phyloP scores from a whole-genome alignment of 140 eudicot genomes.

The Oenanthe javanica region DNA sequence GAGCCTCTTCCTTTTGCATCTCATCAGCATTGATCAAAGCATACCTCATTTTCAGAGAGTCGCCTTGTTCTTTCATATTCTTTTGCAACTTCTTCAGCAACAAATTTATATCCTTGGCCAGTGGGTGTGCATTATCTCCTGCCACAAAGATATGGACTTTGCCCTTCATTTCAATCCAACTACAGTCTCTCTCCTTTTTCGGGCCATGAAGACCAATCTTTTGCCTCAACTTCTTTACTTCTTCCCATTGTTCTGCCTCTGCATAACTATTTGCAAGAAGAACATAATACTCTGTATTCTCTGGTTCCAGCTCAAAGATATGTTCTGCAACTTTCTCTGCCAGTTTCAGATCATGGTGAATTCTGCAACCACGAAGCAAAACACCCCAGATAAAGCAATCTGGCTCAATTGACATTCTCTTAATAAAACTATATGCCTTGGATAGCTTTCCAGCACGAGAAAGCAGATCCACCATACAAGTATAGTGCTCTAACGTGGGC shows the following conservation, averaged over 20 bases:
- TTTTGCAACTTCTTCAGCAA: constrained; percentile 27
- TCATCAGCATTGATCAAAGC: constrained; percentile 31
- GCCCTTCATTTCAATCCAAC: constrained; percentile 68
- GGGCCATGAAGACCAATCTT: constrained; percentile 21
- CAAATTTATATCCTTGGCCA: constrained; percentile 27
- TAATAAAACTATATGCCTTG: constrained; percentile 43
- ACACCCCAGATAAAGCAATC: constrained; percentile 55
- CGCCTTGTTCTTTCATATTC: constrained; percentile 42
- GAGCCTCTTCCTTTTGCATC: constrained; percentile 36
- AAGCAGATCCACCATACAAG: constrained; percentile 62
- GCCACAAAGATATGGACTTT: constrained; percentile 44
- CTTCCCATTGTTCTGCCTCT: constrained; percentile 63
- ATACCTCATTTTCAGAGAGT: constrained; percentile 16
- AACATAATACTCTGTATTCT: constrained; percentile 37
- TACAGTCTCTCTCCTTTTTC: constrained; percentile 38
- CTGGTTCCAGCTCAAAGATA: constrained; percentile 54
- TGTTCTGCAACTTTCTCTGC: constrained; percentile 63
- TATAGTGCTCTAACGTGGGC: constrained; percentile 58
- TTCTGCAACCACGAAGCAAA: constrained; percentile 63
- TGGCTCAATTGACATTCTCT: constrained; percentile 38
- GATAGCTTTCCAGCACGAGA: constrained; percentile 47
- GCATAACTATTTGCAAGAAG: constrained; percentile 54
- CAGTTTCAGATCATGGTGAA: constrained; percentile 58
- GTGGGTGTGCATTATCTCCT: constrained; percentile 35
- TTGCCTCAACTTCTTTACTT: constrained; percentile 38